These are phyloP conservation scores for Elongisporangium prolatum DNA, from an alignment of 352 stramenopile species.

Conservation along the genomic window DNA sequence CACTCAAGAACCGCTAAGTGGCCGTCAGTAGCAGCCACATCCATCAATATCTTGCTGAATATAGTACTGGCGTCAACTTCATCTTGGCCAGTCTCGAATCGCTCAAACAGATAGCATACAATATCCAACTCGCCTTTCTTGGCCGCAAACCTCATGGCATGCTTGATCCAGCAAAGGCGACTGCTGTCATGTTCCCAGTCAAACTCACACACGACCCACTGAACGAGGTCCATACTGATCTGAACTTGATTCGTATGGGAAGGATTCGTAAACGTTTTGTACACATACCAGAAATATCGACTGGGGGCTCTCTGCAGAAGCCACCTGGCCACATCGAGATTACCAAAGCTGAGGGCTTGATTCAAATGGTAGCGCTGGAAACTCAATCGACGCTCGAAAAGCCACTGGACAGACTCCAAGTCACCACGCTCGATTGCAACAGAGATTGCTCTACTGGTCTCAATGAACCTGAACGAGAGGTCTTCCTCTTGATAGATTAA, in stretches of 20 bases:
- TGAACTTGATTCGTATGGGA: not conserved
- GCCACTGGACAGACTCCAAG: not conserved
- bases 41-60: slow-evolving; percentile 2
- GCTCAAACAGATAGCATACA: not conserved
- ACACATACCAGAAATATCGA: not conserved
- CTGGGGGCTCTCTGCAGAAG: not conserved
- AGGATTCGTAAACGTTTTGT: not conserved
- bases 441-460: not conserved
- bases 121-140: not conserved
- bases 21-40: slow-evolving; percentile 16
- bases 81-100: not conserved
- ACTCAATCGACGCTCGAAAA: not conserved
- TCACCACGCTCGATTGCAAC: not conserved
- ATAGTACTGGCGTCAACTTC: not conserved
- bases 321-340: not conserved
- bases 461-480: not conserved
- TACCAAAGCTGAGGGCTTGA: not conserved
- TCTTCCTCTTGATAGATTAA: not conserved
- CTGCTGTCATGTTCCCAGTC: not conserved
- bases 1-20: slow-evolving; percentile 17
- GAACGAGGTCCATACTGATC: not conserved
- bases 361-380: not conserved
- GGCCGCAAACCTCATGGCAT: not conserved
- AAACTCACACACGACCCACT: not conserved
- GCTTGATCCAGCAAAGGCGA: not conserved